Evolutionary conservation across 768 basidiomycete genomes (phyloP), one percentile per base, ranked within the genome.

Genomic region (Tylopilus sp.): DNA sequence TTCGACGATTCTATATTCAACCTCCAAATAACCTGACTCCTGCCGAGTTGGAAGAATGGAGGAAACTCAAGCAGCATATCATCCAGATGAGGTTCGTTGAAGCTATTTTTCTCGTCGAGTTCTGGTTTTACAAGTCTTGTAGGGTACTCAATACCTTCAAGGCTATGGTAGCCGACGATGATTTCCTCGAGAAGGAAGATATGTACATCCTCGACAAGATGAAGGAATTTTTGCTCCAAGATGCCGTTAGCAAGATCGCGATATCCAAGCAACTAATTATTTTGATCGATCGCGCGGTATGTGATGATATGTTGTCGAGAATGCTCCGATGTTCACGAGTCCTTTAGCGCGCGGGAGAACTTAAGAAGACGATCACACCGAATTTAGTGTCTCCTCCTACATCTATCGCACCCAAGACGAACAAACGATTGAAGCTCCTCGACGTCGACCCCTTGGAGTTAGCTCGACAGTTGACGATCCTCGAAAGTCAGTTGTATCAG

Each of bases 401-500:
- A 12, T 79, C 93, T 4, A 85, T 96, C 50, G 48, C 85, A 10
- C 93, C 93, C 2, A 88, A 83, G 68, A 72, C 78, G 34, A 76
- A 71, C 54, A 86, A 83, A 73, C 87, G 84, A 69, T 69, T 95
- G 54, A 92, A 91, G 57, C 74, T 98, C 12, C 71, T 83, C 21
- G 96, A 98, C 63, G 81, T 98, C 45, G 89, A 96, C 59, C 78
- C 94, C 2, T 71, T 93, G 51, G 96, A 98, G 70, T 70, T 98
- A 17, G 96, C 95, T 0, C 80, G 96, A 26, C 96, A 98, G 67
- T 72, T 98, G 55, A 98, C 96, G 1, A 85, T 97, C 54, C 78
- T 95, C 75, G 96, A 98, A 70, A 89, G 87, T 58, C 76, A 80
- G 43, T 72, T 95, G 37, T 98, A 92, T 72, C 86, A 88, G 71